phyloP scores from a whole-genome alignment of 768 basidiomycete species.

The Mycena metata region DNA sequence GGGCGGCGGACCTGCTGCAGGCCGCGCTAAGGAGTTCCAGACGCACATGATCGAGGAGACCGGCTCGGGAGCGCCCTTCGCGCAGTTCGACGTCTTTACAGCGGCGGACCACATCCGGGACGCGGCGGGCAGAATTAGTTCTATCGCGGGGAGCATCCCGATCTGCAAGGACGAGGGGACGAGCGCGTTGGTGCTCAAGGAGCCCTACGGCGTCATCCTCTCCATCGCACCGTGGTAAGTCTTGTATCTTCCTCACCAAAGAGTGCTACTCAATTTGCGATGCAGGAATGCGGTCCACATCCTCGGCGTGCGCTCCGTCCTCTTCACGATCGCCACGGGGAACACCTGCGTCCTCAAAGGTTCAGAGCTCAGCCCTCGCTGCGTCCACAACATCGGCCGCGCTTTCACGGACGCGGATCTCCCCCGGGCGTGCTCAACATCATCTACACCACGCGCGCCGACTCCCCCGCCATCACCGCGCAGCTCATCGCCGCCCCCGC shows the following conservation, averaged over 20 bases:
- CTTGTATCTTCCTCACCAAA: not conserved
- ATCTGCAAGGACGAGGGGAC: constrained; percentile 24
- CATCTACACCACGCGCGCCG: constrained; percentile 65
- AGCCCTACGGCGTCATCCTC: constrained; percentile 36
- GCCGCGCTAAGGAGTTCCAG: constrained; percentile 18
- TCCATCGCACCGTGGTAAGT: constrained; percentile 34
- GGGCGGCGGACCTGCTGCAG: constrained; percentile 36
- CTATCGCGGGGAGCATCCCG: constrained; percentile 30
- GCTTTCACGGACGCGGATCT: constrained; percentile 64
- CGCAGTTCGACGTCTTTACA: constrained; percentile 18
- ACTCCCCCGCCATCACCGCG: constrained; percentile 68
- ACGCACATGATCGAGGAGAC: constrained; percentile 30
- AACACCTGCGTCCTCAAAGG: constrained; percentile 74
- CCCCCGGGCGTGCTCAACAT: constrained; percentile 75
- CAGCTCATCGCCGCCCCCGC: constrained; percentile 55
- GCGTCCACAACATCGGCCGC: constrained; percentile 54
- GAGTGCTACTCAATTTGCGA: no score
- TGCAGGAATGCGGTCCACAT: constrained; percentile 37
- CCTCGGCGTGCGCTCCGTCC: constrained; percentile 23
- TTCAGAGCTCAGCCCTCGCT: constrained; percentile 67
- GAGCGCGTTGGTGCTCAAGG: constrained; percentile 32
- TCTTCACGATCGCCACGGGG: constrained; percentile 48
- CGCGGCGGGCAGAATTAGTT: constrained; percentile 26
- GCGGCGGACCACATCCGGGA: constrained; percentile 29
- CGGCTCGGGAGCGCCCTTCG: constrained; percentile 8